Conservation (phyloP, 2,329 filamentous ascomycete species). For the Alternaria novae-zelandiae region DNA sequence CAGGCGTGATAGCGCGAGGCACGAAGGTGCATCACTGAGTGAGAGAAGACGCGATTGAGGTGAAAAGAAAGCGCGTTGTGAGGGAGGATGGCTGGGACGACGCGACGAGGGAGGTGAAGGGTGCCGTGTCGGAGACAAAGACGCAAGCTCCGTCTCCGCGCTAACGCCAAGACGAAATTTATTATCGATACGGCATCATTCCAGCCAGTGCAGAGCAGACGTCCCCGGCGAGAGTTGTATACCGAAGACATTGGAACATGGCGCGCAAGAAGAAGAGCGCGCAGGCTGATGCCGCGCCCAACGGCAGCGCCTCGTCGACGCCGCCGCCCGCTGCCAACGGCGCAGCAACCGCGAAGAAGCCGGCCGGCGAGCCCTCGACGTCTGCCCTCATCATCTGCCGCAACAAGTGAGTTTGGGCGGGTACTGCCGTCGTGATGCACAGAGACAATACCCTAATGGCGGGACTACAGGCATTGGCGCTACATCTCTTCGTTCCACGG, state of each 20-base stretch:
- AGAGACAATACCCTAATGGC: constrained; percentile 16
- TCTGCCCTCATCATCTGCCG: constrained; percentile 50
- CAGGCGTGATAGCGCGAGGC: not conserved
- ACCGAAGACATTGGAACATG: constrained; percentile 24
- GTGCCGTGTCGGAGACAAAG: constrained; percentile 8
- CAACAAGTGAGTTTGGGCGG: constrained; percentile 50
- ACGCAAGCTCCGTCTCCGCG: constrained; percentile 13
- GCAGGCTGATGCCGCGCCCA: constrained; percentile 24
- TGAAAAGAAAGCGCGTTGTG: not conserved
- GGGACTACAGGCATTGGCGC: constrained; percentile 72
- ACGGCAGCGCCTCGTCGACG: constrained; percentile 18
- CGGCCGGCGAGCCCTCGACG: constrained; percentile 22
- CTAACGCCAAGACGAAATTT: constrained; percentile 28
- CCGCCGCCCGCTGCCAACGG: constrained; percentile 8
- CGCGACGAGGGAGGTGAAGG: not conserved
- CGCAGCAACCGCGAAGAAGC: constrained; percentile 7
- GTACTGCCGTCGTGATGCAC: constrained; percentile 9
- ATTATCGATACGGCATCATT: constrained; percentile 13
- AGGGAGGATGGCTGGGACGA: not conserved
- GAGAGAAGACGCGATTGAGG: not conserved
- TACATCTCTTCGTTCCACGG: constrained; percentile 86
- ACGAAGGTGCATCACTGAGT: not conserved
- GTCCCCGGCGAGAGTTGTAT: constrained; percentile 1
- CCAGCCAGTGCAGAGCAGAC: constrained; percentile 10
- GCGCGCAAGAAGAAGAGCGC: constrained; percentile 45